These are phyloP conservation scores for Aureococcus anophagefferens DNA, from an alignment of 108 stramenopile genomes.

Conservation along the genomic window DNA sequence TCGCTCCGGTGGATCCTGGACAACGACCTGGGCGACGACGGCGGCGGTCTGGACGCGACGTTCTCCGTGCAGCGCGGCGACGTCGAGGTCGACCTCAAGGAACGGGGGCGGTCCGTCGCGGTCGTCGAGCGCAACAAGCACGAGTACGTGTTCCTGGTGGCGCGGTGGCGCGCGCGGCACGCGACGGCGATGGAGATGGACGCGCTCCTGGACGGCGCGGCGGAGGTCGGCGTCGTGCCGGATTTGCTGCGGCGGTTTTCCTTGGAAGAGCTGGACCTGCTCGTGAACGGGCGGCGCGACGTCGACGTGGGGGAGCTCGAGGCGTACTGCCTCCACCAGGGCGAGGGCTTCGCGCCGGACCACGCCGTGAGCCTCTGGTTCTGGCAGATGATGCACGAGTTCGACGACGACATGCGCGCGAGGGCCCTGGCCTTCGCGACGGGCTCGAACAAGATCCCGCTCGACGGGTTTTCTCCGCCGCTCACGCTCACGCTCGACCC, in stretches of 20 bases:
- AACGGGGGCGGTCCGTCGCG: conserved; percentile 11
- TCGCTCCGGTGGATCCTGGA: not conserved
- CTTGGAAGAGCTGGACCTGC: conserved; percentile 22
- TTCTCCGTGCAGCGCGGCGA: not conserved
- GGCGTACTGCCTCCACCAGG: not conserved
- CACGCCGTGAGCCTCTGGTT: conserved; percentile 28
- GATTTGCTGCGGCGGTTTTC: conserved; percentile 19
- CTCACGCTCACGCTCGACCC: conserved; percentile 23
- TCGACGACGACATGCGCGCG: conserved; percentile 21
- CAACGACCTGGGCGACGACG: not conserved
- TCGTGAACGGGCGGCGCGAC: conserved; percentile 34
- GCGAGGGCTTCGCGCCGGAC: not conserved
- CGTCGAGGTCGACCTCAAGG: conserved; percentile 6
- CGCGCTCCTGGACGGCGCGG: not conserved
- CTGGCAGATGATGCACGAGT: conserved; percentile 23
- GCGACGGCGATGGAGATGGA: conserved; percentile 6
- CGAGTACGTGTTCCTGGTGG: conserved; percentile 30
- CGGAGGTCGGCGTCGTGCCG: conserved; percentile 16
- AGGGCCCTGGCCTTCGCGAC: conserved; percentile 37
- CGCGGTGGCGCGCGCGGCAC: conserved; percentile 18
- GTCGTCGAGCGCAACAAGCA: conserved; percentile 39
- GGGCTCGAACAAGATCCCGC: conserved; percentile 32
- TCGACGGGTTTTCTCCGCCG: conserved; percentile 4
- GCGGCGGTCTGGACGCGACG: not conserved
- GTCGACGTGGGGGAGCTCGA: conserved; percentile 36